Conservation (phyloP, 371 early-diverging fungal species). For the Blakeslea trispora region DNA sequence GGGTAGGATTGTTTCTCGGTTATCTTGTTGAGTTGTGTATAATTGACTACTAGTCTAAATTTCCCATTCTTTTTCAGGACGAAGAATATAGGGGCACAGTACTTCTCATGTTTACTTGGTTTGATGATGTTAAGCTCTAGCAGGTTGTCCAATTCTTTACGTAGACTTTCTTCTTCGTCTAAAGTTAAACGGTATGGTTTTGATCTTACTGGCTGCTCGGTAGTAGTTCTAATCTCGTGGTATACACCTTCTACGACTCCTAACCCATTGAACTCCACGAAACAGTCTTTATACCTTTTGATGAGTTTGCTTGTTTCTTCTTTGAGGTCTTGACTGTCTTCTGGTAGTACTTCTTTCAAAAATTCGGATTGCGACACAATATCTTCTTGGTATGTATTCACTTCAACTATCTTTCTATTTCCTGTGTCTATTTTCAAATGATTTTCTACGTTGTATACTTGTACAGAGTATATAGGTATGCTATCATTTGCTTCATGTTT, state of each 20-base stretch:
- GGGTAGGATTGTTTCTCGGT: conserved; percentile 42
- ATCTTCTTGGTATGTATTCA: conserved; percentile 7
- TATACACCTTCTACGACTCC: background rate
- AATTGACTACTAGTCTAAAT: conserved; percentile 36
- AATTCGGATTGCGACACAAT: conserved; percentile 2
- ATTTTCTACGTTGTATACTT: background rate
- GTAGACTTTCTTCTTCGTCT: conserved; percentile 19
- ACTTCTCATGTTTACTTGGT: conserved; percentile 11
- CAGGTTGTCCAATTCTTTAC: conserved; percentile 11
- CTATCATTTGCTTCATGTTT: background rate
- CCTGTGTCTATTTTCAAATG: background rate
- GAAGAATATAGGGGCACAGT: conserved; percentile 42
- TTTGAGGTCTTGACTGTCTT: background rate
- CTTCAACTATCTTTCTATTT: background rate
- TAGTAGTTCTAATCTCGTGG: conserved; percentile 1
- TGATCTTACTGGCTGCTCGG: conserved; percentile 2
- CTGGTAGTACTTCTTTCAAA: background rate
- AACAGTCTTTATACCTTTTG: background rate
- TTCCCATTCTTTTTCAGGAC: conserved; percentile 48
- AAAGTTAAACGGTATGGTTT: conserved; percentile 11
- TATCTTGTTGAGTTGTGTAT: conserved; percentile 34
- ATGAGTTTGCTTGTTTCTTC: background rate
- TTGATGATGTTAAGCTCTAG: conserved; percentile 16
- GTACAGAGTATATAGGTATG: background rate
- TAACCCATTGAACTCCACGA: conserved; percentile 5